Conservation (phyloP, 441 rosid species). For the Pelargonium cotyledonis region DNA sequence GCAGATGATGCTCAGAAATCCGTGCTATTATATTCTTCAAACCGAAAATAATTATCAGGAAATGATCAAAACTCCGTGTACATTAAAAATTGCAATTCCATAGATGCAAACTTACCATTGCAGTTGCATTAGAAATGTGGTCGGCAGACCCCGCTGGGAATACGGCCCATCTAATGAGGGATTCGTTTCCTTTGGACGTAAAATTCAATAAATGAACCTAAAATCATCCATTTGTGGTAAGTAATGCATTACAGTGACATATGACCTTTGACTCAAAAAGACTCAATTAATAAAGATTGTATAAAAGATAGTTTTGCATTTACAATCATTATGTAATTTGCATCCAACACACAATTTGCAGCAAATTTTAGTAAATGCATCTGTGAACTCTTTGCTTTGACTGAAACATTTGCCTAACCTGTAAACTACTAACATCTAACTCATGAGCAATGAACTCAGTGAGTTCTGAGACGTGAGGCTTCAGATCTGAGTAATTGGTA, state of each 20-base stretch:
- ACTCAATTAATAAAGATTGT: neutral
- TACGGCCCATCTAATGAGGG: constrained; percentile 47
- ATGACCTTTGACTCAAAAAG: neutral
- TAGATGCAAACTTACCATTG: constrained; percentile 36
- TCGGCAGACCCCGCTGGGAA: constrained; percentile 44
- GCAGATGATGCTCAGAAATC: constrained; percentile 53
- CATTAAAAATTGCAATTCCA: constrained; percentile 8
- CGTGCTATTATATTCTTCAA: constrained; percentile 52
- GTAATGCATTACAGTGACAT: neutral
- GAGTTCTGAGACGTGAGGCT: constrained; percentile 44
- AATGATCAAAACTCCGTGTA: constrained; percentile 5
- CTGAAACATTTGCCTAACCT: constrained; percentile 37
- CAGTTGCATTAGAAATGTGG: constrained; percentile 53
- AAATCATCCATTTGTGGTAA: constrained; percentile 19
- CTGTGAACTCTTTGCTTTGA: constrained; percentile 8
- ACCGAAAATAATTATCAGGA: constrained; percentile 17
- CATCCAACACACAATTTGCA: neutral
- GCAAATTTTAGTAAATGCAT: neutral
- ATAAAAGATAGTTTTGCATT: constrained; percentile 5
- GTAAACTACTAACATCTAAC: constrained; percentile 46
- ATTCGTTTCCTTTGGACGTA: constrained; percentile 47
- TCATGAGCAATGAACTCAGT: constrained; percentile 42
- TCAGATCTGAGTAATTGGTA: constrained; percentile 45
- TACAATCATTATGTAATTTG: neutral
- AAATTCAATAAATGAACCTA: constrained; percentile 58